Percentiles rank a stretch among this genome's conserved stretches.
These are phyloP conservation scores for Starmerella kuoi DNA, from an alignment of 805 yeast genomes.

Conservation along the genomic window DNA sequence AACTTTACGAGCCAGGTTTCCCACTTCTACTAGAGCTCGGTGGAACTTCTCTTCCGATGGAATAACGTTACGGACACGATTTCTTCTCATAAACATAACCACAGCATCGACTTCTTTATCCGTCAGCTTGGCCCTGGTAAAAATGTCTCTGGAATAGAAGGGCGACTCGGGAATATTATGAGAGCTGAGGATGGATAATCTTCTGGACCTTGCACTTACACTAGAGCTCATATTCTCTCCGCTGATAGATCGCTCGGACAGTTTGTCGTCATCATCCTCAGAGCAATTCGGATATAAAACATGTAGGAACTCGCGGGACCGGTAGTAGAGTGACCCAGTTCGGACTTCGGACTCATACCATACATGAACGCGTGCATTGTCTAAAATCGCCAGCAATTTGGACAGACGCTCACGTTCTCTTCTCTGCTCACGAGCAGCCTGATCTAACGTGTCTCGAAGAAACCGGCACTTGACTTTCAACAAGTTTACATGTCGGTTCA, in stretches of 20 bases:
- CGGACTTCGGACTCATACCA: conserved; percentile 25
- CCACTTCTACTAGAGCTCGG: conserved; percentile 29
- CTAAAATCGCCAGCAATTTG: conserved; percentile 13
- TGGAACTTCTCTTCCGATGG: conserved; percentile 30
- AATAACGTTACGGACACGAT: conserved; percentile 28
- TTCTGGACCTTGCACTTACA: conserved; percentile 16
- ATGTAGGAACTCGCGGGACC: conserved; percentile 12
- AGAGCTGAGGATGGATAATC: conserved; percentile 25
- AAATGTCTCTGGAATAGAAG: conserved; percentile 25
- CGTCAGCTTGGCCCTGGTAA: conserved; percentile 25
- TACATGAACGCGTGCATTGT: conserved; percentile 14
- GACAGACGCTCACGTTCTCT: conserved; percentile 10
- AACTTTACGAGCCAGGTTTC: conserved; percentile 23
- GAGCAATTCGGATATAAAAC: conserved; percentile 9
- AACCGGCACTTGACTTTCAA: conserved; percentile 6
- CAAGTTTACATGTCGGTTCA: background rate
- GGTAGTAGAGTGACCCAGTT: conserved; percentile 6
- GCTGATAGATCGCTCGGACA: background rate
- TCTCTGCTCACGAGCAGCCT: conserved; percentile 14
- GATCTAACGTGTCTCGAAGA: conserved; percentile 9
- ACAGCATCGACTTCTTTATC: conserved; percentile 29
- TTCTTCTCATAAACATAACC: conserved; percentile 24
- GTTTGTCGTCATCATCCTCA: conserved; percentile 4
- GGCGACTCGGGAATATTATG: conserved; percentile 23
- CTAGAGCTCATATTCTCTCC: background rate